Evolutionary conservation across 768 basidiomycete genomes (phyloP).

Genomic region (Phylloporus sp.): DNA sequence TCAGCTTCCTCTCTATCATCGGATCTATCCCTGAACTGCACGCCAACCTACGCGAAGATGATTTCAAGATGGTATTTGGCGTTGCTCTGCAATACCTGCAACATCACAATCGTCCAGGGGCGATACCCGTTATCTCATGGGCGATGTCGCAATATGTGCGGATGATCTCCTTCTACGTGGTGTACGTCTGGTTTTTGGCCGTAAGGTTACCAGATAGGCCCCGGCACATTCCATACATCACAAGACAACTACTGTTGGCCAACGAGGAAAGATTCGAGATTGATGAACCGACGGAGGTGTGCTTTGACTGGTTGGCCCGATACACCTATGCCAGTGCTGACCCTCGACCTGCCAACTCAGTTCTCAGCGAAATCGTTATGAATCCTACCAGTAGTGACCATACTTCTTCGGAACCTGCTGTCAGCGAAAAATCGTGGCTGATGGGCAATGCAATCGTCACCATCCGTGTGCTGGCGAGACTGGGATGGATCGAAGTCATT

Average conservation of each 20-base stretch:
- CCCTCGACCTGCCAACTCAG: slow-evolving; percentile 78
- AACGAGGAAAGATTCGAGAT: slow-evolving; percentile 70
- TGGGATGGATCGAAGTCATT: slow-evolving; percentile 87
- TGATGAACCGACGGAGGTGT: slow-evolving; percentile 92
- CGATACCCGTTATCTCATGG: slow-evolving; percentile 66
- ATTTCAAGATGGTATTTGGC: slow-evolving; percentile 92
- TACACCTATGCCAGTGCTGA: slow-evolving; percentile 95
- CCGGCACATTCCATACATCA: slow-evolving; percentile 80
- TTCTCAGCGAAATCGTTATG: slow-evolving; percentile 77
- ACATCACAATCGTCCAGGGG: slow-evolving; percentile 70
- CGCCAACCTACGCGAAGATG: slow-evolving; percentile 84
- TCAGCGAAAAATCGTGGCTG: slow-evolving; percentile 77
- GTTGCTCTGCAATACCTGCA: slow-evolving; percentile 93
- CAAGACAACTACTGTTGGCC: slow-evolving; percentile 78
- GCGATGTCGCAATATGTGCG: slow-evolving; percentile 90
- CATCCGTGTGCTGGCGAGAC: slow-evolving; percentile 62
- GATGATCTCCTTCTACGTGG: slow-evolving; percentile 81
- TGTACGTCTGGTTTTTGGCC: slow-evolving; percentile 94
- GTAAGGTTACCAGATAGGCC: slow-evolving; percentile 79
- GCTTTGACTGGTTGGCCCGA: slow-evolving; percentile 95
- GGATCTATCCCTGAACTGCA: slow-evolving; percentile 77
- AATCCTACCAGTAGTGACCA: slow-evolving; percentile 39
- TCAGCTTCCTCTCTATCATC: slow-evolving; percentile 84
- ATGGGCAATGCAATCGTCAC: slow-evolving; percentile 83
- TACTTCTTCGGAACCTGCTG: slow-evolving; percentile 35